phyloP scores from a whole-genome alignment of 1,139 yeast species.

The Hansenula lynferdii region DNA sequence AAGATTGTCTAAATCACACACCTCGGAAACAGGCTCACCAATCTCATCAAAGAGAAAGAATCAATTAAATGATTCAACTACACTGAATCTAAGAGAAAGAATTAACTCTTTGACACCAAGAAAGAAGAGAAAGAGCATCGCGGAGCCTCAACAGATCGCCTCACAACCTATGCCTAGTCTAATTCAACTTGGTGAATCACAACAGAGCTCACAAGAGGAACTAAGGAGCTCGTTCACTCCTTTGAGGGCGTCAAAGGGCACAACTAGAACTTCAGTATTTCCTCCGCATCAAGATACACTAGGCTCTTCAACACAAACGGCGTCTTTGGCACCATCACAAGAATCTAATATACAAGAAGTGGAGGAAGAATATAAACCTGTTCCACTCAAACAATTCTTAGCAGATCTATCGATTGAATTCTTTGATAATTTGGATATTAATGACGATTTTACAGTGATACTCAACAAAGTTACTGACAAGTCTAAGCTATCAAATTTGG shows the following conservation, averaged over 20 bases:
- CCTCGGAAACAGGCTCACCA: conserved; percentile 23
- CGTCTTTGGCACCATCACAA: conserved; percentile 21
- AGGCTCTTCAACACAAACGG: too few relatives aligned
- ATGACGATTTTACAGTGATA: conserved; percentile 27
- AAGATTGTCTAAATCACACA: conserved; percentile 15
- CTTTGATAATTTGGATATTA: conserved; percentile 44
- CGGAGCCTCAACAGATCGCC: too few relatives aligned
- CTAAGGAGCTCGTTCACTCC: conserved; percentile 19
- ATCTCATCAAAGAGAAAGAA: conserved; percentile 19
- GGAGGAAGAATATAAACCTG: conserved; percentile 25
- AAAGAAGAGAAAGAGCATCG: conserved; percentile 20
- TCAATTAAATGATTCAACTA: conserved; percentile 5
- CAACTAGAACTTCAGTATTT: conserved; percentile 9
- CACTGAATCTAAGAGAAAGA: conserved; percentile 16
- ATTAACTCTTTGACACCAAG: conserved; percentile 21
- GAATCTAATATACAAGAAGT: conserved; percentile 9
- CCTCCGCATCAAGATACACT: conserved; percentile 8
- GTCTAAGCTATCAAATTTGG: conserved; percentile 10
- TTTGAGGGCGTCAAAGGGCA: conserved; percentile 12
- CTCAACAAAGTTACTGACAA: conserved; percentile 8
- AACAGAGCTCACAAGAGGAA: conserved; percentile 8
- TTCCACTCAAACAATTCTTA: conserved; percentile 39
- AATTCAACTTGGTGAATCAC: conserved; percentile 9
- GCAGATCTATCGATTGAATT: conserved; percentile 45
- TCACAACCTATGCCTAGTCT: too few relatives aligned